These are phyloP conservation scores for Thelonectria discophora DNA, from an alignment of 2,329 filamentous ascomycete species.

Conservation along the genomic window DNA sequence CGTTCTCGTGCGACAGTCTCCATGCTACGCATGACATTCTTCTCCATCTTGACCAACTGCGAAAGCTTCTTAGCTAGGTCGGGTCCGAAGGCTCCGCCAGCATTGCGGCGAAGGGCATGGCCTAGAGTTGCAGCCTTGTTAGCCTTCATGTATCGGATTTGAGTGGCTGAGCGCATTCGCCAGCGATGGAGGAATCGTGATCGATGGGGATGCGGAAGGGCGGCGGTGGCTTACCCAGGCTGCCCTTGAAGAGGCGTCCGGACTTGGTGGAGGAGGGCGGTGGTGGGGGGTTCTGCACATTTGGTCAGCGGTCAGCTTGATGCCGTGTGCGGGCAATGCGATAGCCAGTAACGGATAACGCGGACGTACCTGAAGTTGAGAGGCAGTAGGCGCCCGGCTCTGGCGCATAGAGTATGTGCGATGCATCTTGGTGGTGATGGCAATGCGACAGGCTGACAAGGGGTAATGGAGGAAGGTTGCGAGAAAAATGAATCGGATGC, in stretches of 20 bases:
- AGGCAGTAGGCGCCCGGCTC: conserved; percentile 93
- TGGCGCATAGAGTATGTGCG: conserved; percentile 99
- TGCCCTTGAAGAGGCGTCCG: conserved; percentile 84
- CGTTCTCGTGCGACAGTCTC: conserved; percentile 94
- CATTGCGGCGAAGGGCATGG: conserved; percentile 76
- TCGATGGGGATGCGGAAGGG: not conserved
- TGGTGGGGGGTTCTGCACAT: conserved; percentile 85
- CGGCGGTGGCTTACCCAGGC: conserved; percentile 73
- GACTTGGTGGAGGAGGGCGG: conserved; percentile 91
- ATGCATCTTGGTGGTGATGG: conserved; percentile 73
- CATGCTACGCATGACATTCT: conserved; percentile 99
- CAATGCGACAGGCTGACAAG: conserved; percentile 28
- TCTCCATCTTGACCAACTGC: conserved; percentile 99
- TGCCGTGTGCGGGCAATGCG: not conserved
- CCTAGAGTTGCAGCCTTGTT: conserved; percentile 48
- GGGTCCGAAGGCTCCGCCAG: conserved; percentile 79
- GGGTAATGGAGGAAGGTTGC: conserved; percentile 27
- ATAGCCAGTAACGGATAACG: not conserved
- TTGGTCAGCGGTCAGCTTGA: conserved; percentile 31
- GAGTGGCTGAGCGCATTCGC: not conserved
- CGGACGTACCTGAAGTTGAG: conserved; percentile 67
- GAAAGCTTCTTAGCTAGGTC: conserved; percentile 98
- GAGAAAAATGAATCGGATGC: conserved; percentile 30
- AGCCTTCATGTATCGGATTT: conserved; percentile 8
- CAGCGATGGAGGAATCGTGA: not conserved